A percentile compares a stretch with the other conserved stretches of the same genome.
Evolutionary conservation across 139 green algal species (phyloP).

Genomic region (Auxenochlorella pyrenoidosa): DNA sequence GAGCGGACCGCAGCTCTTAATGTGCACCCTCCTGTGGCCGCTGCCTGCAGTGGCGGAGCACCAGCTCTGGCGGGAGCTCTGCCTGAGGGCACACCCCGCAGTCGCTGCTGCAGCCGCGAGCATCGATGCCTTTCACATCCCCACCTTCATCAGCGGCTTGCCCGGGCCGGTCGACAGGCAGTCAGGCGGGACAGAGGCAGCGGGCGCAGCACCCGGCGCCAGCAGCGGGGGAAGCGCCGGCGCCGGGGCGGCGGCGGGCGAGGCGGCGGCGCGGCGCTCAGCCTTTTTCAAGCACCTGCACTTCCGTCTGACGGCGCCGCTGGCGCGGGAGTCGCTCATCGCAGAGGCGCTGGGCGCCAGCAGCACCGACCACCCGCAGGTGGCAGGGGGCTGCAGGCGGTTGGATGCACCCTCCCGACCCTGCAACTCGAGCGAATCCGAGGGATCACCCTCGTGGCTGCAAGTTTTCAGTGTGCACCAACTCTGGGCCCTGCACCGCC

Average conservation of each 20-base stretch:
- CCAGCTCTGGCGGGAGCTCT: constrained; percentile 10
- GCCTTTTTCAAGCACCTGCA: constrained; percentile 31
- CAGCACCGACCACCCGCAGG: constrained; percentile 51
- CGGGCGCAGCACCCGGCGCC: not conserved
- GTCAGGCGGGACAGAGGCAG: not conserved
- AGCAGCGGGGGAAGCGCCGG: not conserved
- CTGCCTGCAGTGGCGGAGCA: constrained; percentile 7
- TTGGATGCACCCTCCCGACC: too few relatives aligned
- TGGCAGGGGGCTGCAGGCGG: too few relatives aligned
- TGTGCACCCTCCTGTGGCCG: too few relatives aligned
- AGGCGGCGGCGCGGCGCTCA: not conserved
- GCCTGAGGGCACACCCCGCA: constrained; percentile 3
- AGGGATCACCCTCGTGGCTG: too few relatives aligned
- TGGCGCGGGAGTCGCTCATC: constrained; percentile 39
- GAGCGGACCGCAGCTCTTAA: too few relatives aligned
- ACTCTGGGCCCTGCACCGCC: not conserved
- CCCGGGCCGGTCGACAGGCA: not conserved
- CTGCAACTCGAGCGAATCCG: too few relatives aligned
- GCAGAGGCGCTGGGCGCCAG: constrained; percentile 35
- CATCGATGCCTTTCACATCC: not conserved
- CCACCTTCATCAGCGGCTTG: not conserved
- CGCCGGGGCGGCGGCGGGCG: not conserved
- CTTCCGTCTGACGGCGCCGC: constrained; percentile 15
- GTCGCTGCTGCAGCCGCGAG: not conserved
- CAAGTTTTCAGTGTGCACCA: not conserved